phyloP scores from a whole-genome alignment of 345 rosid genomes.

The Ricinus communis region DNA sequence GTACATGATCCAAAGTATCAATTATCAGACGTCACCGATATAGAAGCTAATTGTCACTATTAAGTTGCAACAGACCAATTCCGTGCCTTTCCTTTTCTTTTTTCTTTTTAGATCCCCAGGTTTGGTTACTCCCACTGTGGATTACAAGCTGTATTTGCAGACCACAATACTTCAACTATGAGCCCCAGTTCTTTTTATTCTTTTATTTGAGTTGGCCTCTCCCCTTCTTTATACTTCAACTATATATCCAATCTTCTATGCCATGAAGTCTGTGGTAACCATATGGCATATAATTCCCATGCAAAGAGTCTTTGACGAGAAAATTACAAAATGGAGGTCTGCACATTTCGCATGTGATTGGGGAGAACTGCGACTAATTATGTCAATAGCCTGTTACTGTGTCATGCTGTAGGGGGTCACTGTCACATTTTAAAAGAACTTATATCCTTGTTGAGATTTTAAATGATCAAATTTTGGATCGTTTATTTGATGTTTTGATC shows the following conservation, averaged over 20 bases:
- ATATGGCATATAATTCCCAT: not conserved
- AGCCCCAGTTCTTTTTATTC: conserved; percentile 9
- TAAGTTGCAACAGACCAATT: not conserved
- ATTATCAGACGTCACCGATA: conserved; percentile 1
- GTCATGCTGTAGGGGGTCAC: not conserved
- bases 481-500: not conserved
- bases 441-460: not conserved
- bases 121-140: conserved; percentile 13
- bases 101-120: not conserved
- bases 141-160: conserved; percentile 9
- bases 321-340: not conserved
- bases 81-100: conserved; percentile 9
- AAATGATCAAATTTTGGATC: not conserved
- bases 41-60: conserved; percentile 17
- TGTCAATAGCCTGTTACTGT: not conserved
- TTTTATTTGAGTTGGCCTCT: conserved; percentile 12
- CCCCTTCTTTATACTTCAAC: too few species aligned
- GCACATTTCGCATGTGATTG: not conserved
- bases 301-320: not conserved
- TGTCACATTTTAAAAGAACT: not conserved
- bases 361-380: not conserved
- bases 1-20: conserved; percentile 8
- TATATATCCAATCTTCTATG: not conserved
- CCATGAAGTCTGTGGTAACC: not conserved
- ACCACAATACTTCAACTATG: conserved; percentile 7